Percentiles rank a stretch among this genome's conserved stretches.
phyloP scores from a whole-genome alignment of 108 stramenopile species.

The Fragilaria crotonensis region DNA sequence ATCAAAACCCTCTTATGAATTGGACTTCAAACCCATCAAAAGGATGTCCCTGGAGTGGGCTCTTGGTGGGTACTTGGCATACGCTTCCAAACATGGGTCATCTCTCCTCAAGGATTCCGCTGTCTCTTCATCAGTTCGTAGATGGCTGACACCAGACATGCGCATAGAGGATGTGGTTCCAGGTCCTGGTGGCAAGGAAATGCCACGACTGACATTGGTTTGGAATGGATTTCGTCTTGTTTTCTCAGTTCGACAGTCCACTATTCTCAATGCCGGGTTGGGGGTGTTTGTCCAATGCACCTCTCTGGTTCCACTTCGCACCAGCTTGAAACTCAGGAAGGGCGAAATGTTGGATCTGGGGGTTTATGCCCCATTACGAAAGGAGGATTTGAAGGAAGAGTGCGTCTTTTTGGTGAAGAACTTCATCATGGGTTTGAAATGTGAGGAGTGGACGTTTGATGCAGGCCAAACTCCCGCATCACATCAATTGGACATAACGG shows the following conservation, averaged over 20 bases:
- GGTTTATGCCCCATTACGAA: slow-evolving; percentile 42
- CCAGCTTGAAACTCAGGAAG: slow-evolving; percentile 17
- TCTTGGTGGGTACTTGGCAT: too few relatives aligned
- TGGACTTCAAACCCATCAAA: too few relatives aligned
- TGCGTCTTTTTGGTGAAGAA: slow-evolving; percentile 41
- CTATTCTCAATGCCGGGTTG: slow-evolving; percentile 19
- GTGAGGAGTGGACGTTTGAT: slow-evolving; percentile 19
- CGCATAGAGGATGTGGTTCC: too few relatives aligned
- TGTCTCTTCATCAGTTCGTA: too few relatives aligned
- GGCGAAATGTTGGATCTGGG: slow-evolving; percentile 63
- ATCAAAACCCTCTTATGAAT: too few relatives aligned
- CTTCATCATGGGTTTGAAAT: slow-evolving; percentile 25
- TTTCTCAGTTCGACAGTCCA: slow-evolving; percentile 24
- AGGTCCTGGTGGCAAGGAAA: too few relatives aligned
- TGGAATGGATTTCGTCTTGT: slow-evolving; percentile 11
- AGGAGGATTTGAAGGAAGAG: slow-evolving; percentile 24
- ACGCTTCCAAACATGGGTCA: too few relatives aligned
- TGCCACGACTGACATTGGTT: not conserved
- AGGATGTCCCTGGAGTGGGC: too few relatives aligned
- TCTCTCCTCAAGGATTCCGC: too few relatives aligned
- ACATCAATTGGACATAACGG: slow-evolving; percentile 53
- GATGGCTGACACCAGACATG: too few relatives aligned
- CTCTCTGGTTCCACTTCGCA: not conserved
- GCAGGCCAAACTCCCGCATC: not conserved
- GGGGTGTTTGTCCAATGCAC: slow-evolving; percentile 25